Percentiles rank a stretch among this genome's conserved stretches.
Conservation (phyloP, 1,139 yeast genomes). For the Candida sp. region DNA sequence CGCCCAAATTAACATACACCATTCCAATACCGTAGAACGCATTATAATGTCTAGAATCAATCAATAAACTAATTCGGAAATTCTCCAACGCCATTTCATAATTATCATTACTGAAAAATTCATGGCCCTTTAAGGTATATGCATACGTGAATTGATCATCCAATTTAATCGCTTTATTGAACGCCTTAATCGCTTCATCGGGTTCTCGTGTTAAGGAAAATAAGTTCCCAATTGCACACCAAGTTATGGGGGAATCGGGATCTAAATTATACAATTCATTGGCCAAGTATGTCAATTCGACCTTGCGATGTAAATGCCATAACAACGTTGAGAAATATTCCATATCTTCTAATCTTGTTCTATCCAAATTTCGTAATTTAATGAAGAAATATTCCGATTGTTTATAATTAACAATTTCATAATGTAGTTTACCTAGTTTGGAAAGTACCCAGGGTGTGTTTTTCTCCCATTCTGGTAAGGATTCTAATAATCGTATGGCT, state of each 20-base stretch:
- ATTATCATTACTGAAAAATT: constrained; percentile 82
- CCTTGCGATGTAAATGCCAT: constrained; percentile 89
- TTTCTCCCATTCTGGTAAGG: constrained; percentile 60
- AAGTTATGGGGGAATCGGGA: constrained; percentile 70
- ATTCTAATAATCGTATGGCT: constrained; percentile 67
- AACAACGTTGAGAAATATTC: constrained; percentile 85
- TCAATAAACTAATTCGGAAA: constrained; percentile 73
- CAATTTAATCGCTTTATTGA: constrained; percentile 71
- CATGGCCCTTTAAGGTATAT: constrained; percentile 93
- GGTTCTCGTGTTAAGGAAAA: constrained; percentile 83
- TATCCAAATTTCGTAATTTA: constrained; percentile 62
- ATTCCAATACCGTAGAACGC: constrained; percentile 97
- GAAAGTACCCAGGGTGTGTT: constrained; percentile 87
- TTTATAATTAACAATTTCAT: constrained; percentile 83
- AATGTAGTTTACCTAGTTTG: constrained; percentile 76
- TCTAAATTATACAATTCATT: constrained; percentile 75
- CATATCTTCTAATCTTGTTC: constrained; percentile 87
- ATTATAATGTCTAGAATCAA: constrained; percentile 84
- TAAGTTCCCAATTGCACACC: constrained; percentile 92
- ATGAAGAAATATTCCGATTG: constrained; percentile 67
- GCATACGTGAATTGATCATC: constrained; percentile 84
- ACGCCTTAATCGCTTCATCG: constrained; percentile 87
- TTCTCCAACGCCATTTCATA: constrained; percentile 86
- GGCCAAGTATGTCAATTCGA: constrained; percentile 77
- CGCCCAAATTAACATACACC: constrained; percentile 88